These are phyloP conservation scores for Zelonia costaricensis DNA, from an alignment of 208 protist genomes.

Conservation along the genomic window DNA sequence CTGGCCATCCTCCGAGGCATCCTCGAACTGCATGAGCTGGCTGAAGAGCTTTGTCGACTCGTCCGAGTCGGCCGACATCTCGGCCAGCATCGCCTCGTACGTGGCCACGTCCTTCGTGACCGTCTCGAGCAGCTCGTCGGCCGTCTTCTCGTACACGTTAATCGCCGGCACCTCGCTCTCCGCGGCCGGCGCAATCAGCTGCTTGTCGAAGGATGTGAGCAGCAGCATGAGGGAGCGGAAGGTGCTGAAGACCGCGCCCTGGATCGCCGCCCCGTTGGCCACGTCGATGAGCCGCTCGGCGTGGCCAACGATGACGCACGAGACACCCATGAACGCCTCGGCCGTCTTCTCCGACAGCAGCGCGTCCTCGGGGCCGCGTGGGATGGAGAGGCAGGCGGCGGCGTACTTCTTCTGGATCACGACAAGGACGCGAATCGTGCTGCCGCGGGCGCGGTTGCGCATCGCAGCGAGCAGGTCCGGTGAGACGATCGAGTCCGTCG, in stretches of 20 bases:
- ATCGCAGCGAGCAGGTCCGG: slow-evolving; percentile 36
- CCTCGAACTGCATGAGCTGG: slow-evolving; percentile 20
- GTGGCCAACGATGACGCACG: slow-evolving; percentile 58
- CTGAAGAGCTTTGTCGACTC: slow-evolving; percentile 54
- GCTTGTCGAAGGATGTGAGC: slow-evolving; percentile 63
- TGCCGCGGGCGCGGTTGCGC: slow-evolving; percentile 28
- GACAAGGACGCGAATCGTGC: slow-evolving; percentile 50
- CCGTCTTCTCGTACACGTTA: slow-evolving; percentile 29
- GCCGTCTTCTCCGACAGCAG: slow-evolving; percentile 63
- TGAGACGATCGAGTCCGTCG: slow-evolving; percentile 46
- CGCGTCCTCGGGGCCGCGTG: slow-evolving; percentile 56
- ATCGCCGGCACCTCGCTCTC: slow-evolving; percentile 9
- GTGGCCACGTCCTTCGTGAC: slow-evolving; percentile 39
- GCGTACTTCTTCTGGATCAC: slow-evolving; percentile 65
- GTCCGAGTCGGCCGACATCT: slow-evolving; percentile 46
- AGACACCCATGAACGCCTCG: slow-evolving; percentile 59
- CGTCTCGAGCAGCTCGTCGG: slow-evolving; percentile 33
- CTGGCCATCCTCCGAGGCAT: slow-evolving; percentile 15
- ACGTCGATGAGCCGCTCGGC: slow-evolving; percentile 51
- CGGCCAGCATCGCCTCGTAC: slow-evolving; percentile 40
- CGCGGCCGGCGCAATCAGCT: slow-evolving; percentile 15
- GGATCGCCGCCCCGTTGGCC: slow-evolving; percentile 48
- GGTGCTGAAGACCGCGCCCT: slow-evolving; percentile 50
- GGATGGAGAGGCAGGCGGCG: slow-evolving; percentile 65
- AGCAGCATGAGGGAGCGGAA: slow-evolving; percentile 48